Percentiles rank a stretch among this genome's conserved stretches.
phyloP scores from a whole-genome alignment of 2,329 filamentous ascomycete genomes.

The Sporothrix mexicana region DNA sequence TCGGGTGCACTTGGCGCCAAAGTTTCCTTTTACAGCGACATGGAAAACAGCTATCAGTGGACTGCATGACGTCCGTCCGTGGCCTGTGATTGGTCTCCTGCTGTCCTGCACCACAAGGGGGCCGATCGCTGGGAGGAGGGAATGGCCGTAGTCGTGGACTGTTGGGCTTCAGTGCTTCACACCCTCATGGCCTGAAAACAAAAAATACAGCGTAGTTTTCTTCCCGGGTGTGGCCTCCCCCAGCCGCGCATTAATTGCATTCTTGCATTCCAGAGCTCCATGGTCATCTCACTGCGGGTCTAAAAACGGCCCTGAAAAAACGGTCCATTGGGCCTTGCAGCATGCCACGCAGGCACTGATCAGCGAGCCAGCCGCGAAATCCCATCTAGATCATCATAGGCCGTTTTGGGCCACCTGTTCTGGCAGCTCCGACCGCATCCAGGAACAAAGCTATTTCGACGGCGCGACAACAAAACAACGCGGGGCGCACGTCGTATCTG shows the following conservation, averaged over 20 bases:
- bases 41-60: not conserved
- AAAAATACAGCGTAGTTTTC: conserved; percentile 22
- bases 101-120: not conserved
- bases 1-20: conserved; percentile 9
- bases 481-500: not conserved
- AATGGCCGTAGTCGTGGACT: not conserved
- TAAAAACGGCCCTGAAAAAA: not conserved
- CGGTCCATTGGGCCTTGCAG: not conserved
- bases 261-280: not conserved
- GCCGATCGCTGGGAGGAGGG: too few relatives aligned
- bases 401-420: conserved; percentile 19
- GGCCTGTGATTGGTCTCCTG: conserved; percentile 25
- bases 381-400: not conserved
- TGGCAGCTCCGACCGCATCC: not conserved
- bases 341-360: conserved; percentile 5
- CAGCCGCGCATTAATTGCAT: conserved; percentile 22
- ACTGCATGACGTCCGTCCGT: not conserved
- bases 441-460: not conserved
- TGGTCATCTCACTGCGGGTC: not conserved
- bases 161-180: too few relatives aligned
- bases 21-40: not conserved
- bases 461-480: not conserved
- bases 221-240: not conserved
- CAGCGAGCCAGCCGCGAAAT: not conserved
- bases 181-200: conserved; percentile 1